Percentiles rank a stretch among this genome's conserved stretches.
Conservation (phyloP, 257 asterid species). For the Solanum chiquidenum region DNA sequence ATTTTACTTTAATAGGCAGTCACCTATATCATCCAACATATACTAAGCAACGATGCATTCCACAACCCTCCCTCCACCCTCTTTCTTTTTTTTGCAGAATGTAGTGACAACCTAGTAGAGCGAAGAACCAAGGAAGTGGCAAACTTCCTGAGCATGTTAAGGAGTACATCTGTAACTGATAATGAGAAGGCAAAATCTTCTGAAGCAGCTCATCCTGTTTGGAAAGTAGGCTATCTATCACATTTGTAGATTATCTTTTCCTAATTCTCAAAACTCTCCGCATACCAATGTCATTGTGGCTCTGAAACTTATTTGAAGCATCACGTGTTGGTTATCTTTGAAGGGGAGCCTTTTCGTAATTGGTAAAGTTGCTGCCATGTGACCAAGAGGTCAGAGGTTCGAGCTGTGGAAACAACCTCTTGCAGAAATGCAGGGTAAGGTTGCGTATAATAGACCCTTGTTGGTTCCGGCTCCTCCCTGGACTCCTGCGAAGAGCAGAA, state of each 20-base stretch:
- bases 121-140: slow-evolving; percentile 61
- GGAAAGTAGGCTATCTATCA: slow-evolving; percentile 54
- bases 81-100: slow-evolving; percentile 34
- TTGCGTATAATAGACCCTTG: background rate
- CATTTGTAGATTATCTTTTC: background rate
- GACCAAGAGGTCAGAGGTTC: background rate
- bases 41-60: background rate
- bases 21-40: background rate
- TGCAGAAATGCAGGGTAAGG: background rate
- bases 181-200: slow-evolving; percentile 28
- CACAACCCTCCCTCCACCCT: background rate
- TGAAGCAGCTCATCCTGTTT: slow-evolving; percentile 29
- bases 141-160: slow-evolving; percentile 55
- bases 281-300: background rate
- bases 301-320: background rate
- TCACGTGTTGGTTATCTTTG: background rate
- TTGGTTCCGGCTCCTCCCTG: background rate
- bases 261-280: background rate
- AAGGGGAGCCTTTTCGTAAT: background rate
- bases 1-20: background rate
- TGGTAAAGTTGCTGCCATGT: background rate
- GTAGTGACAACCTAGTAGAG: slow-evolving; percentile 32
- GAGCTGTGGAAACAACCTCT: background rate
- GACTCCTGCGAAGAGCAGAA: background rate
- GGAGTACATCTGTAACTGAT: slow-evolving; percentile 55